These are phyloP conservation scores for Pyrenopolyporus hunteri DNA, from an alignment of 495 filamentous ascomycete genomes.

Conservation along the genomic window DNA sequence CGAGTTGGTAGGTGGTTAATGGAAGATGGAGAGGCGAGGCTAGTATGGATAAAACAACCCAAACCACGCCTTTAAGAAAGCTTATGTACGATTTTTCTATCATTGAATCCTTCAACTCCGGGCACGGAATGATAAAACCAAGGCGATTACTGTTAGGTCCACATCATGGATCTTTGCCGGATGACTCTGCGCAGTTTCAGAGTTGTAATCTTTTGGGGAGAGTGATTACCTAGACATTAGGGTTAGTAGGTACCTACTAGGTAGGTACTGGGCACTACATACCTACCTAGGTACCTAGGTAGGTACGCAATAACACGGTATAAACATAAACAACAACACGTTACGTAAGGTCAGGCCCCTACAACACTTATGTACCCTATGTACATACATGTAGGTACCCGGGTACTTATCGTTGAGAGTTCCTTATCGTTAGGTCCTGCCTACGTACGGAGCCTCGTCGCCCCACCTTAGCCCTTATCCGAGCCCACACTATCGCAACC, in stretches of 20 bases:
- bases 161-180: constrained; percentile 35
- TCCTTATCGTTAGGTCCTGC: neutral
- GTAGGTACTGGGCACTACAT: neutral
- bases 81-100: no score
- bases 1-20: neutral
- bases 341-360: neutral
- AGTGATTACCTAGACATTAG: constrained; percentile 3
- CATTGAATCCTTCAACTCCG: neutral
- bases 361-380: neutral
- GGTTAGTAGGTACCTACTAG: neutral
- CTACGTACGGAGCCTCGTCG: no score
- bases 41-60: neutral
- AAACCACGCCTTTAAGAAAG: neutral
- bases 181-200: constrained; percentile 46
- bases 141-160: neutral
- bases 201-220: neutral
- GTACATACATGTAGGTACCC: neutral
- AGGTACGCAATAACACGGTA: neutral
- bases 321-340: neutral
- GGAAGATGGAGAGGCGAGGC: neutral
- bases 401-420: neutral
- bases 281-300: neutral
- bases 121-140: neutral
- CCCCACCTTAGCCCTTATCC: constrained; percentile 33
- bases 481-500: constrained; percentile 23